Conservation (phyloP, 208 protist species). For the Crithidia expoeki region DNA sequence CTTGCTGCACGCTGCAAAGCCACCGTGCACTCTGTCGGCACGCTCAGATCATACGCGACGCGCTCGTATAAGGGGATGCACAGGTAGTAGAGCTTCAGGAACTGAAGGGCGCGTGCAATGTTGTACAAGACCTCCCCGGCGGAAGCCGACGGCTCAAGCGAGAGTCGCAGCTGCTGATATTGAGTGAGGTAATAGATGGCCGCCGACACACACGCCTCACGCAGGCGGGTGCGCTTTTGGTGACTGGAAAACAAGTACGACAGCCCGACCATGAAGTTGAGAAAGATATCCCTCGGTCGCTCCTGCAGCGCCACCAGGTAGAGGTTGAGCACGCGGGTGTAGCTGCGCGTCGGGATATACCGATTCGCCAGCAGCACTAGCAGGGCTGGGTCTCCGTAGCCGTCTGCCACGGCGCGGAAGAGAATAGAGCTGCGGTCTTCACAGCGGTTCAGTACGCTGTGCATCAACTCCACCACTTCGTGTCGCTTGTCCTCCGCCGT, state of each 20-base stretch:
- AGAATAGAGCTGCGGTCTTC: slow-evolving; percentile 59
- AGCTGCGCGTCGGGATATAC: slow-evolving; percentile 72
- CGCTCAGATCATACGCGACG: slow-evolving; percentile 60
- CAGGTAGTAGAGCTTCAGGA: slow-evolving; percentile 67
- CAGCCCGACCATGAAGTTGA: slow-evolving; percentile 84
- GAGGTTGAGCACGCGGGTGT: slow-evolving; percentile 72
- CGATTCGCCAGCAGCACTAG: slow-evolving; percentile 83
- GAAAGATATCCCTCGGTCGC: slow-evolving; percentile 61
- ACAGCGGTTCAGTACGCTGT: slow-evolving; percentile 73
- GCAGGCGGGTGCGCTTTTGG: slow-evolving; percentile 64
- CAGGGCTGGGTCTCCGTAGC: slow-evolving; percentile 52
- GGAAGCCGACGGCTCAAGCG: slow-evolving; percentile 39
- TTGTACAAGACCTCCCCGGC: slow-evolving; percentile 87
- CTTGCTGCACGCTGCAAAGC: slow-evolving; percentile 70
- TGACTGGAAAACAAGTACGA: slow-evolving; percentile 79
- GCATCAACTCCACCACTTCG: slow-evolving; percentile 77
- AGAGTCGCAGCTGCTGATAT: slow-evolving; percentile 67
- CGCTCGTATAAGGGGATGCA: slow-evolving; percentile 82
- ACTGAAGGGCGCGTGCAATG: slow-evolving; percentile 79
- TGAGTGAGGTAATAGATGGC: slow-evolving; percentile 74
- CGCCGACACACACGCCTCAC: slow-evolving; percentile 73
- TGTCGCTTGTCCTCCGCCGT: slow-evolving; percentile 57
- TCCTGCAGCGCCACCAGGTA: slow-evolving; percentile 70
- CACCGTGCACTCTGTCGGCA: slow-evolving; percentile 68
- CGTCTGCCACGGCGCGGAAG: slow-evolving; percentile 52